Evolutionary conservation across 1,284 basidiomycete species (phyloP), one percentile per base, ranked within the genome.

Genomic region (Fomitopsis palustris): DNA sequence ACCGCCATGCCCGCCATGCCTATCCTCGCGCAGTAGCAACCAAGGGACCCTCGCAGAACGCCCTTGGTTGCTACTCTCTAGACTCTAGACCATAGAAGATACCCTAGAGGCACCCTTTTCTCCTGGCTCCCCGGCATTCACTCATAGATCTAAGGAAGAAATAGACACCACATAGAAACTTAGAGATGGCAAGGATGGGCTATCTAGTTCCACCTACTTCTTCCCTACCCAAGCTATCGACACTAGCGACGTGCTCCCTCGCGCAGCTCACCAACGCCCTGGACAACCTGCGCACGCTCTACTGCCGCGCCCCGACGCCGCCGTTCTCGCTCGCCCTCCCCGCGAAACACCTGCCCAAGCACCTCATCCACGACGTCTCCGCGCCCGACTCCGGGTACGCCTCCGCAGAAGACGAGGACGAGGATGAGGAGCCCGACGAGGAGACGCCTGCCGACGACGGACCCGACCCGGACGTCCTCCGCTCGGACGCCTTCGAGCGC

Each of bases 371-470:
- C 60, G 75, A 78, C 58, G 72, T 69, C 38, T 73, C 72, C 23
- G 75, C 79, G 2, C 77, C 81, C 2, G 84, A 87, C 68, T 87
- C 84, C 10, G 85, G 85, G 41, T 87, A 87, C 61, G 85, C 84
- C 4, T 86, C 85, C 42, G 83, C 81, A 16, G 84, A 84, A 60
- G 83, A 84, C 58, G 80, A 82, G 4, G 78, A 77, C 23, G 69
- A 70, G 1, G 72, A 72, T 4, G 75, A 73, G 1, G 72, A 74
- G 38, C 38, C 47, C 9, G 69, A 68, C 16, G 72, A 73, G 1
- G 70, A 69, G n/a, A 56, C 62, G 16, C 71, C 71, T 5, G 74
- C 74, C 0, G 71, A 70, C 5, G 53, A 65, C 17, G 67, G 74
- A 14, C 77, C 77, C 37, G 73, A 74, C 31, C 45, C 68, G 37